Conservation (phyloP, 371 early-diverging fungal species). For the Apophysomyces elegans region DNA sequence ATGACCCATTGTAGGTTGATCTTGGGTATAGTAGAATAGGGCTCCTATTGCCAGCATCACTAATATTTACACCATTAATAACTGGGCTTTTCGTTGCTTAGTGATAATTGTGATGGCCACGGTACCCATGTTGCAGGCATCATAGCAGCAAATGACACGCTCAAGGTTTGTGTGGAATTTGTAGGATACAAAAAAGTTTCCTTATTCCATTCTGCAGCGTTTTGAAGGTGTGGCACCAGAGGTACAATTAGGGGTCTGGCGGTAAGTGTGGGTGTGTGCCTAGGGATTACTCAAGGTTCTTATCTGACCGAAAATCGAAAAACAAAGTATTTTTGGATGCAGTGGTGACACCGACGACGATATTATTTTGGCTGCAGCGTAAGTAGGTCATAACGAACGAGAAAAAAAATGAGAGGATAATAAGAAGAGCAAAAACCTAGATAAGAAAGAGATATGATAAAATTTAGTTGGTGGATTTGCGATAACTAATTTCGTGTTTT, state of each 20-base stretch:
- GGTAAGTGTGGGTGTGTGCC: slow-evolving; percentile 18
- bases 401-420: not conserved
- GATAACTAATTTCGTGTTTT: not conserved
- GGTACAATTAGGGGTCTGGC: slow-evolving; percentile 29
- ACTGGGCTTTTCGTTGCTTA: not conserved
- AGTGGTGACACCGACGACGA: slow-evolving; percentile 32
- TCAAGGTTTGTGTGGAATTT: not conserved
- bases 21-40: not conserved
- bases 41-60: too few relatives aligned
- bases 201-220: slow-evolving; percentile 13
- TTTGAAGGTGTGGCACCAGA: slow-evolving; percentile 39
- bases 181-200: not conserved
- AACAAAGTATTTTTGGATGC: slow-evolving; percentile 30
- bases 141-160: slow-evolving; percentile 57
- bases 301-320: not conserved
- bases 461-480: not conserved
- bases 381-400: slow-evolving; percentile 4
- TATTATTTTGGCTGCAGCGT: slow-evolving; percentile 37
- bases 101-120: slow-evolving; percentile 31
- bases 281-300: not conserved
- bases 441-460: not conserved
- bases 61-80: not conserved
- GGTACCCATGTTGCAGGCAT: slow-evolving; percentile 74
- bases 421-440: not conserved
- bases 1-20: slow-evolving; percentile 31